Evolutionary conservation across 306 rosid genomes (phyloP).

Genomic region (Prunus armeniaca): DNA sequence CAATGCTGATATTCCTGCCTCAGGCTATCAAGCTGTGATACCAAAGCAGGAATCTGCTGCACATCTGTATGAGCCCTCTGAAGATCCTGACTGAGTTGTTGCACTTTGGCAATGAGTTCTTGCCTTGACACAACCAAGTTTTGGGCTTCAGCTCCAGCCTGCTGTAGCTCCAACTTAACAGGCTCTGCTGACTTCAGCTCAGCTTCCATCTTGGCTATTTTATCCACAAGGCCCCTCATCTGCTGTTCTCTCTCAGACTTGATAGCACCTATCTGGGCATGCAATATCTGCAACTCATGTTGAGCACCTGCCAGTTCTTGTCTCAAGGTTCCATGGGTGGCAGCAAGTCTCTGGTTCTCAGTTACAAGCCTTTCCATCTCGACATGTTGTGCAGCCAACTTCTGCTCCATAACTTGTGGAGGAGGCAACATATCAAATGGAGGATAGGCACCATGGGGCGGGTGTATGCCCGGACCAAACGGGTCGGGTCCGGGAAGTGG

Average conservation of each 20-base stretch:
- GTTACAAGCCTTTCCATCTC: constrained; percentile 82
- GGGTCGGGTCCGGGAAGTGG: constrained; percentile 63
- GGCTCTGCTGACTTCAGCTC: constrained; percentile 60
- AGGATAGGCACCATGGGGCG: constrained; percentile 41
- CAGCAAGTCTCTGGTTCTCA: constrained; percentile 84
- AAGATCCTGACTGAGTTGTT: constrained; percentile 72
- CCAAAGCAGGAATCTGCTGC: constrained; percentile 72
- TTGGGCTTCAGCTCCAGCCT: constrained; percentile 73
- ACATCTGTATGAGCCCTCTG: constrained; percentile 75
- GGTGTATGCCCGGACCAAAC: constrained; percentile 44
- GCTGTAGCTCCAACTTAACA: constrained; percentile 66
- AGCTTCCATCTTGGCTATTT: constrained; percentile 72
- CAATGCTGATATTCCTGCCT: constrained; percentile 91
- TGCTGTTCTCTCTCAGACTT: constrained; percentile 85
- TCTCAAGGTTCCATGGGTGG: constrained; percentile 71
- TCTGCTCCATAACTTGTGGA: constrained; percentile 87
- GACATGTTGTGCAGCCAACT: constrained; percentile 79
- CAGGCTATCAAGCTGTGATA: constrained; percentile 69
- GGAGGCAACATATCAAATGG: constrained; percentile 72
- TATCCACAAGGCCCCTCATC: constrained; percentile 50
- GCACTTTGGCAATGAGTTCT: constrained; percentile 66
- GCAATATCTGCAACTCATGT: constrained; percentile 81
- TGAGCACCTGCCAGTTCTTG: constrained; percentile 89
- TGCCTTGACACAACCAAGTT: constrained; percentile 60
- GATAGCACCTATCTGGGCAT: constrained; percentile 59